A percentile compares a stretch with the other conserved stretches of the same genome.
phyloP scores from a whole-genome alignment of 306 rosid genomes.

The Prunus mume region DNA sequence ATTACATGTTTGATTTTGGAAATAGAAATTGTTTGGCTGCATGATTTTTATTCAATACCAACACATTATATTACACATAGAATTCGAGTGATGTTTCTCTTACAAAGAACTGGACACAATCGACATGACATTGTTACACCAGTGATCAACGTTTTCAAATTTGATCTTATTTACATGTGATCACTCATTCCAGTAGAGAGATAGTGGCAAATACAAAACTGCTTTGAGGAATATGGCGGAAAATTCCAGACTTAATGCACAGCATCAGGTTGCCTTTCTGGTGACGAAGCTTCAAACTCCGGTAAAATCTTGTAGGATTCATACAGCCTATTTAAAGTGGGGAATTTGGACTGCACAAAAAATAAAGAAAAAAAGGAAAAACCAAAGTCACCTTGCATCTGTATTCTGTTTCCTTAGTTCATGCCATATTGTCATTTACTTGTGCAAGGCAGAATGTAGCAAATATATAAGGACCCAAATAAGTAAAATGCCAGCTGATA shows the following conservation, averaged over 20 bases:
- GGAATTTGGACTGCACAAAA: conserved; percentile 44
- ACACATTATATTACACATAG: neutral
- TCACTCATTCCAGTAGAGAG: neutral
- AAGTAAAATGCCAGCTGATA: neutral
- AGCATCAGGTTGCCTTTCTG: conserved; percentile 45
- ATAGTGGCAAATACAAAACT: neutral
- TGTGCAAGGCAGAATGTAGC: too few relatives aligned
- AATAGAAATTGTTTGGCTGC: neutral
- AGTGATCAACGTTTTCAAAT: neutral
- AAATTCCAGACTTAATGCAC: neutral
- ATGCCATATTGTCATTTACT: too few relatives aligned
- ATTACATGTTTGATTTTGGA: neutral
- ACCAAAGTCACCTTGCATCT: neutral
- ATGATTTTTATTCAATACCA: neutral
- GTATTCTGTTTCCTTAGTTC: neutral
- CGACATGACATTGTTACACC: neutral
- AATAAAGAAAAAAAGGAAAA: neutral
- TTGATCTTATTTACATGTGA: neutral
- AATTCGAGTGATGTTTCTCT: neutral
- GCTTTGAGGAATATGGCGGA: neutral
- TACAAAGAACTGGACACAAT: neutral
- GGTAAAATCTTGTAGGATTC: conserved; percentile 40
- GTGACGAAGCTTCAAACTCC: conserved; percentile 44
- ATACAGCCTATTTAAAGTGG: conserved; percentile 34
- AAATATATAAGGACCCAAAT: neutral